Evolutionary conservation across 106 monocot species (phyloP), one percentile per base, ranked within the genome.

Genomic region (Posidonia australis): DNA sequence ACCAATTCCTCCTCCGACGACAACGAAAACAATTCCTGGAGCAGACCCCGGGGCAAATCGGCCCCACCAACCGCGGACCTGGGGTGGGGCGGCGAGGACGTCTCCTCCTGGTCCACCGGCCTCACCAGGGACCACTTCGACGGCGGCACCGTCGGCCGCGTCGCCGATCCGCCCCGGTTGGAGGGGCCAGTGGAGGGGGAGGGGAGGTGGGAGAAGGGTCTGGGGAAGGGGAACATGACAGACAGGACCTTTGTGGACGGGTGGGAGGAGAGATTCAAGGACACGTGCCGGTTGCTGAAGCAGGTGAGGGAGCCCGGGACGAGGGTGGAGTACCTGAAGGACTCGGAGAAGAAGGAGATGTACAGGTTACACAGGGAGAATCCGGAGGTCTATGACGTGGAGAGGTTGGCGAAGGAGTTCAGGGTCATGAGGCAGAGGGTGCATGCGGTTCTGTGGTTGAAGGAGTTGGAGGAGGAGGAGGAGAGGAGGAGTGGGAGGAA

Each of bases 381-480:
- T 47, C 96, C 90, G 4, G 78, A 74, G 79, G 73, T 60, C 16
- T 78, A 90, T 67, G 81, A 74, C 2, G 79, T 90, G 49, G 94
- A 90, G 82, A 68, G 74, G 64, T 76, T 96, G 32, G 90, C 94
- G 6, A 90, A 90, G 81, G 90, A 90, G 61, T 90, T 67, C 31
- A 46, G 96, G 53, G 67, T 90, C 22, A 85, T 98, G 90, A 73
- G 90, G 69, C 96, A 98, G 79, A 57, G 86, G 56, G 96, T 96
- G 36, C 96, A 96, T 44, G 90, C 87, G 2, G 82, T 90, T 29
- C 76, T 96, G 1, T 90, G 96, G 96, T 71, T 90, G 65, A 90
- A 96, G 77, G 87, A 96, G 77, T 82, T 87, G 78, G 96, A 96
- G 72, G 90, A 90, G 74, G 87, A 87, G 77, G 90, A 90, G 82